Base-by-base conservation (phyloP, 257 asterid genomes). In the Rehmannia glutinosa region DNA sequence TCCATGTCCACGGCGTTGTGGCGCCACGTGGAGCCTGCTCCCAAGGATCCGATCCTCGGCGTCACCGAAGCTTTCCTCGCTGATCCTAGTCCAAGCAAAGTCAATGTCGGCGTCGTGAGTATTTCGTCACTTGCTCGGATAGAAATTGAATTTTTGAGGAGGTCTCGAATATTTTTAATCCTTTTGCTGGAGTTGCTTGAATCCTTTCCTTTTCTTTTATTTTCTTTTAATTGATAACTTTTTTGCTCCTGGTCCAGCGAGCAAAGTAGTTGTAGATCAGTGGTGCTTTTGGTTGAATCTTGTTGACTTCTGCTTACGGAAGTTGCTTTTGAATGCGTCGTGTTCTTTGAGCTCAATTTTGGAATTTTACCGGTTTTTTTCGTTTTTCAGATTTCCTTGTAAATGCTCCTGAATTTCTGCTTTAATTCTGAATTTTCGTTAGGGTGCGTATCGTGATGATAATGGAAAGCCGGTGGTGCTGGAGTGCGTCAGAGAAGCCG, bases 361-460 rank as follows among this genome's bases (percentile, higher is more conserved):
- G 16, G 55, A 62, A 42, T 46, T 51, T 19, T 59, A 19, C 58
- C 15, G 15, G 10, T 47, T 70, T 28, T 3, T 13, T 13, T 50
- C 16, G 20, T 25, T 51, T 5, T 10, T 1, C 4, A 4, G 0
- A 24, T 9, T 30, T 35, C n/a, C 47, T 20, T 58, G 32, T 64
- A 23, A 54, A 24, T 56, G 7, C 24, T 46, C 24, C 23, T 33
- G 9, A 10, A 25, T 42, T 17, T 56, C 16, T 27, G 16, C 42
- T 11, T 63, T 58, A 38, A 41, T 43, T 19, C n/a, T 62, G 27
- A 12, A 5, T 35, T 28, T 45, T 20, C 49, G 17, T 39, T 5
- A 85, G 99, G 99, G 99, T 23, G 99, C 99, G 10, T 94, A 94
- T 69, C 95, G 99, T 9, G 97, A 94, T 64, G 90, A 94, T 74